A percentile compares a stretch with the other conserved stretches of the same genome.
These are phyloP conservation scores for Psilocybe sp. DNA, from an alignment of 768 basidiomycete species.

Conservation along the genomic window DNA sequence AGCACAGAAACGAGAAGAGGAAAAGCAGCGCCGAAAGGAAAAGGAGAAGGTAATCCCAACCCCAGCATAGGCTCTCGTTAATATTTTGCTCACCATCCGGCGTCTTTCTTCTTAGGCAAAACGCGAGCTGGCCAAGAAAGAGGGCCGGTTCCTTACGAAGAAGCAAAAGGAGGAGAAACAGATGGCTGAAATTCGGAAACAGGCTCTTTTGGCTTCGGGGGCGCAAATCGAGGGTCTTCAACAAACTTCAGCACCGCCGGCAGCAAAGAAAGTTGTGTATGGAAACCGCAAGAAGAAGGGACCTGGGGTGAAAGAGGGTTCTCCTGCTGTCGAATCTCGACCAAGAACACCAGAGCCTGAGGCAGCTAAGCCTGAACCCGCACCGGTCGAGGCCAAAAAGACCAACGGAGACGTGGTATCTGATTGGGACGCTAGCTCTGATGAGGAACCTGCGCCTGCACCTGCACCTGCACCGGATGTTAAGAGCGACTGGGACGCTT, in stretches of 20 bases:
- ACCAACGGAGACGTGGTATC: slow-evolving; percentile 29
- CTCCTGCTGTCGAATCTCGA: slow-evolving; percentile 53
- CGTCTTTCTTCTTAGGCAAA: slow-evolving; percentile 59
- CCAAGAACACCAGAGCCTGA: slow-evolving; percentile 46
- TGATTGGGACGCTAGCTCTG: slow-evolving; percentile 72
- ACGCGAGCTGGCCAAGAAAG: slow-evolving; percentile 86
- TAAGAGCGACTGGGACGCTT: slow-evolving; percentile 51
- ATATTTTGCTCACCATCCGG: slow-evolving; percentile 6
- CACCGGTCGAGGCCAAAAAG: slow-evolving; percentile 21
- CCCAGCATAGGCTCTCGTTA: background rate
- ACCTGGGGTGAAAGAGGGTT: slow-evolving; percentile 46
- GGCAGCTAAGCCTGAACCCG: slow-evolving; percentile 25
- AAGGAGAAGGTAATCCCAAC: slow-evolving; percentile 68
- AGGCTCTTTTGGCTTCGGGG: slow-evolving; percentile 87
- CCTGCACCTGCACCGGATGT: slow-evolving; percentile 21
- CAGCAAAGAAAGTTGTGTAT: slow-evolving; percentile 77
- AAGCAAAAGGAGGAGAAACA: slow-evolving; percentile 95
- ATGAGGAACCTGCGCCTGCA: slow-evolving; percentile 39
- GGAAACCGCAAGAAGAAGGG: slow-evolving; percentile 81
- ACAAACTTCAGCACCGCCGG: slow-evolving; percentile 41
- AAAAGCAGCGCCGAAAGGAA: slow-evolving; percentile 81
- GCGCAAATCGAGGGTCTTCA: slow-evolving; percentile 89
- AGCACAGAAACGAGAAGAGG: slow-evolving; percentile 73
- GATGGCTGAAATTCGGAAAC: slow-evolving; percentile 84
- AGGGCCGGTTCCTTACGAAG: slow-evolving; percentile 92